phyloP scores from a whole-genome alignment of 345 rosid species.

The Bruguiera parviflora region DNA sequence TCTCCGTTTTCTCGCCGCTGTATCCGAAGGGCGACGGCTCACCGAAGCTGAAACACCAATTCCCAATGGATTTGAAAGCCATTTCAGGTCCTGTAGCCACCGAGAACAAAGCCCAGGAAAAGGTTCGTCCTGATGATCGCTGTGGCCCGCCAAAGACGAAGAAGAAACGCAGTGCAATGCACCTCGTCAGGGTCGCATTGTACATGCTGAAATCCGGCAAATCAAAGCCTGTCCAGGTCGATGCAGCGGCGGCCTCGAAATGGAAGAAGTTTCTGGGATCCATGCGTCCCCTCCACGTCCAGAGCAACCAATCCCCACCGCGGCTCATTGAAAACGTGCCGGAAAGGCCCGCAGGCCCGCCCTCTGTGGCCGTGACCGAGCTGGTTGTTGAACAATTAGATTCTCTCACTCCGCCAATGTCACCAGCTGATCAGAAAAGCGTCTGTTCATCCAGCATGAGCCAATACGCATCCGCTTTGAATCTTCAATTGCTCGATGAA shows the following conservation, averaged over 20 bases:
- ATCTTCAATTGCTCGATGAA: conserved; percentile 20
- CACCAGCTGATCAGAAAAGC: conserved; percentile 15
- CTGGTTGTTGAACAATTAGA: conserved; percentile 21
- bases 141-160: conserved; percentile 21
- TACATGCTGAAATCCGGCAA: conserved; percentile 35
- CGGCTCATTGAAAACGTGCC: neutral
- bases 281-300: conserved; percentile 24
- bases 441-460: conserved; percentile 6
- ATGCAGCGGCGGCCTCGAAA: conserved; percentile 19
- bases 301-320: conserved; percentile 1
- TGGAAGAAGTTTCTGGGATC: conserved; percentile 18
- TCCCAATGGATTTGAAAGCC: too few relatives aligned
- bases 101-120: neutral
- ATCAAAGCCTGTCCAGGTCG: conserved; percentile 25
- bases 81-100: neutral
- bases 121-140: neutral
- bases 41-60: neutral
- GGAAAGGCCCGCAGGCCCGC: neutral
- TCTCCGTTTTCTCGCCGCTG: conserved; percentile 6
- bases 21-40: conserved; percentile 12
- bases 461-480: conserved; percentile 20
- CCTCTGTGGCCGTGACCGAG: neutral
- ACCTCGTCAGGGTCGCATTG: conserved; percentile 43
- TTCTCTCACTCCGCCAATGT: conserved; percentile 17
- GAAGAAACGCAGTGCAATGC: conserved; percentile 37